A percentile compares a stretch with the other conserved stretches of the same genome.
These are phyloP conservation scores for Neolentinus lepideus DNA, from an alignment of 1,284 basidiomycete genomes.

Conservation along the genomic window DNA sequence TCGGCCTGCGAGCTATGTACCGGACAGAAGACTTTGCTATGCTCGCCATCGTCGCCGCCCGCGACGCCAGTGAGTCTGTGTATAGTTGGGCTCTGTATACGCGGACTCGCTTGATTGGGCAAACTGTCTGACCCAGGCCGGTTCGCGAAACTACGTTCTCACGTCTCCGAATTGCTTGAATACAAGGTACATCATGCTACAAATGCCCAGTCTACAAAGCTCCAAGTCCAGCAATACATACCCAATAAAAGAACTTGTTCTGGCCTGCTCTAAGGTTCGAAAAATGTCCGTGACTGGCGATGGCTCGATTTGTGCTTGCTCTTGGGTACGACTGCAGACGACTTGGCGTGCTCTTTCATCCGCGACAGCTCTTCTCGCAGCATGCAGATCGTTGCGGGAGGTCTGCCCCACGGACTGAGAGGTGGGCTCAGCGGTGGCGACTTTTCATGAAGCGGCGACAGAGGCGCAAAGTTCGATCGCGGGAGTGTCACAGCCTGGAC, in stretches of 20 bases:
- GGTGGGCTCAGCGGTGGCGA: background rate
- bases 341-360: background rate
- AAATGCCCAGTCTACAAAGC: too few relatives aligned
- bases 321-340: background rate
- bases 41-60: background rate
- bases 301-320: background rate
- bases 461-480: background rate
- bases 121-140: too few relatives aligned
- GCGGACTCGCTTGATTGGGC: too few relatives aligned
- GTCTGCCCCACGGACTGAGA: background rate
- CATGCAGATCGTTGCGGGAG: background rate
- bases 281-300: background rate
- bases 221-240: too few relatives aligned
- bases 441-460: background rate
- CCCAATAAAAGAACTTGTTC: background rate
- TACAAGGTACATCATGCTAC: too few relatives aligned
- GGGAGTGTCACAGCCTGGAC: too few relatives aligned
- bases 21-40: background rate
- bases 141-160: too few relatives aligned
- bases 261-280: background rate
- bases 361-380: background rate
- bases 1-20: background rate
- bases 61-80: too few relatives aligned
- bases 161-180: too few relatives aligned
- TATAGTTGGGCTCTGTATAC: too few relatives aligned